phyloP scores from a whole-genome alignment of 2,329 filamentous ascomycete species.

The Emergomyces africanus region DNA sequence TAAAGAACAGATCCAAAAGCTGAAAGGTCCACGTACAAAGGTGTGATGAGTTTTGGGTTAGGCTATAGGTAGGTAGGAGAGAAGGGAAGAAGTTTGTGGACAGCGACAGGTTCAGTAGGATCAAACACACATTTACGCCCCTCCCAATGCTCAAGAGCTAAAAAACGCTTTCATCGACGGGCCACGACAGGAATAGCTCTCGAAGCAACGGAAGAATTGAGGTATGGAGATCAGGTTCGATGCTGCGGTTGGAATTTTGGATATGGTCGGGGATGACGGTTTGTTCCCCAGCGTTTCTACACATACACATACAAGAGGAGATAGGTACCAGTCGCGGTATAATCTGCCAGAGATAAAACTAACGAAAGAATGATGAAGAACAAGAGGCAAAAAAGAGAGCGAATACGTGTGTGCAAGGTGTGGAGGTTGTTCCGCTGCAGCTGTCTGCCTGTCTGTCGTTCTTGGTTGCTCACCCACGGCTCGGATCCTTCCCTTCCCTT shows the following conservation, averaged over 20 bases:
- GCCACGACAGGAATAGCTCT: neutral
- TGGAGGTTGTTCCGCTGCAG: neutral
- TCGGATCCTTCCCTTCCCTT: slow-evolving; percentile 1
- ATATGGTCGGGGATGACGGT: neutral
- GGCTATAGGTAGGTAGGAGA: neutral
- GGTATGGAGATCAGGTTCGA: neutral
- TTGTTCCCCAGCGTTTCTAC: neutral
- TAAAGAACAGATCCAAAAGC: neutral
- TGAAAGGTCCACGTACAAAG: neutral
- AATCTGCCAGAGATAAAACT: neutral
- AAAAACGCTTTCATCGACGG: neutral
- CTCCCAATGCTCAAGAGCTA: neutral
- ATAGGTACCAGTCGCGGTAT: neutral
- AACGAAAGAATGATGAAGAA: neutral
- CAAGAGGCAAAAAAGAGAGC: neutral
- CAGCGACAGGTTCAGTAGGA: neutral
- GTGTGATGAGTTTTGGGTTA: neutral
- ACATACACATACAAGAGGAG: neutral
- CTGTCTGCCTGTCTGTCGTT: neutral
- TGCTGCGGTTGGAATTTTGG: neutral
- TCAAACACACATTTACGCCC: neutral
- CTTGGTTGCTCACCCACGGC: neutral
- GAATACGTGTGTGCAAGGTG: neutral
- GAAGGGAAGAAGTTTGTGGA: neutral
- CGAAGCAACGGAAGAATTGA: neutral